A percentile compares a stretch with the other conserved stretches of the same genome.
phyloP scores from a whole-genome alignment of 129 eudicot genomes.

The Chrysanthemum lavandulifolium region DNA sequence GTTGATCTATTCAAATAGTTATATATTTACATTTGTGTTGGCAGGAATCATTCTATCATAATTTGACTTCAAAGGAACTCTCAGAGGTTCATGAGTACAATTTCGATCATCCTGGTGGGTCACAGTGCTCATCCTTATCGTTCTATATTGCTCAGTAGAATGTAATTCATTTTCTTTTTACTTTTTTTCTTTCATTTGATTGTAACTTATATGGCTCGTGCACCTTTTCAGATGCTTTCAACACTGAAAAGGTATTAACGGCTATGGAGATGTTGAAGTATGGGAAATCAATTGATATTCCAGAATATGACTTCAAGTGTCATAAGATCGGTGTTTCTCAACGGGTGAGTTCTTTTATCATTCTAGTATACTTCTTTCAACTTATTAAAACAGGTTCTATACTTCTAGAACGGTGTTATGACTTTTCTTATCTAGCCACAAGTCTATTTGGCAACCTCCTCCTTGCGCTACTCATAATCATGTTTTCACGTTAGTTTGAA shows the following conservation, averaged over 20 bases:
- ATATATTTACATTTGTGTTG: slow-evolving; percentile 29
- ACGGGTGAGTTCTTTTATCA: slow-evolving; percentile 29
- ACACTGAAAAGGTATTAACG: slow-evolving; percentile 67
- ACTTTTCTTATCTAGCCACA: too few species aligned
- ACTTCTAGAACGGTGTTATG: too few species aligned
- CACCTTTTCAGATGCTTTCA: slow-evolving; percentile 75
- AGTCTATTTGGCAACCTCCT: too few species aligned
- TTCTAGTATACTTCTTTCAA: not conserved
- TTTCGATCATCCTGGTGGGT: slow-evolving; percentile 95
- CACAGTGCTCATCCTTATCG: not conserved
- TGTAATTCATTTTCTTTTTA: slow-evolving; percentile 14
- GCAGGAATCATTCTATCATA: slow-evolving; percentile 96
- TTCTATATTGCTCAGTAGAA: not conserved
- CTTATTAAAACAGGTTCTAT: too few species aligned
- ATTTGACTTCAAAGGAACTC: slow-evolving; percentile 78
- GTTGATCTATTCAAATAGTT: too few species aligned
- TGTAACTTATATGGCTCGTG: too few species aligned
- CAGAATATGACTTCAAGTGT: slow-evolving; percentile 88
- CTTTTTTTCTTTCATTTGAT: not conserved
- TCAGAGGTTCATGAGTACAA: slow-evolving; percentile 82
- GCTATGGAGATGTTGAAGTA: slow-evolving; percentile 80
- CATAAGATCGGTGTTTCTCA: slow-evolving; percentile 37
- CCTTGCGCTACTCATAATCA: too few species aligned
- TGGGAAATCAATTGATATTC: slow-evolving; percentile 84
- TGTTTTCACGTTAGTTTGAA: too few species aligned